Percentiles rank a stretch among this genome's conserved stretches.
Evolutionary conservation across 2,329 filamentous ascomycete species (phyloP).

Genomic region (Fusarium circinatum): DNA sequence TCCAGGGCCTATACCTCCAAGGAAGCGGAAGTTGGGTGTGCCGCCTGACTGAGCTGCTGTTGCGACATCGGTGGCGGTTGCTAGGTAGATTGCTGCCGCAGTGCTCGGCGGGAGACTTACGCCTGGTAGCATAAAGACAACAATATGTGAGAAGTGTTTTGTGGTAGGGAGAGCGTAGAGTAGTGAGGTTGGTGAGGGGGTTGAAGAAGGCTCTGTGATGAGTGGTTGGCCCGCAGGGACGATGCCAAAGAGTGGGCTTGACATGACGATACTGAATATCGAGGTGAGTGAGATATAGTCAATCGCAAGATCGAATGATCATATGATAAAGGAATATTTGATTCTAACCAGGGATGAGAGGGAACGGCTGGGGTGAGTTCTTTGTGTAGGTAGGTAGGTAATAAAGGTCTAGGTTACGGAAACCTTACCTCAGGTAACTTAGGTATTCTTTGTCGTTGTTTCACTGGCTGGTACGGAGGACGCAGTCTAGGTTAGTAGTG

Average conservation of each 20-base stretch:
- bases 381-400: background rate
- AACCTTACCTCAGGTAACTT: too few relatives aligned
- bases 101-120: slow-evolving; percentile 76
- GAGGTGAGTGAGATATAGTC: background rate
- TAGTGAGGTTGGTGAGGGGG: slow-evolving; percentile 64
- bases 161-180: slow-evolving; percentile 62
- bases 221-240: slow-evolving; percentile 69
- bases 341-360: background rate
- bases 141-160: slow-evolving; percentile 79
- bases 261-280: background rate
- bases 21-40: slow-evolving; percentile 76
- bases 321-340: background rate
- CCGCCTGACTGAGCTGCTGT: slow-evolving; percentile 53
- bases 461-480: background rate
- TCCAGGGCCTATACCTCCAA: slow-evolving; percentile 88
- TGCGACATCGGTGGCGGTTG: slow-evolving; percentile 59
- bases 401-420: background rate
- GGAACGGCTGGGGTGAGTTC: background rate
- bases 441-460: slow-evolving; percentile 13
- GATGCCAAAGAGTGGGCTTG: slow-evolving; percentile 63
- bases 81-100: slow-evolving; percentile 90
- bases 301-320: background rate
- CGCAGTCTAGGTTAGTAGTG: background rate
- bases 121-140: slow-evolving; percentile 88
- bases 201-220: slow-evolving; percentile 63